Evolutionary conservation across 108 stramenopile genomes (phyloP).

Genomic region (Nitzschia inconspicua): DNA sequence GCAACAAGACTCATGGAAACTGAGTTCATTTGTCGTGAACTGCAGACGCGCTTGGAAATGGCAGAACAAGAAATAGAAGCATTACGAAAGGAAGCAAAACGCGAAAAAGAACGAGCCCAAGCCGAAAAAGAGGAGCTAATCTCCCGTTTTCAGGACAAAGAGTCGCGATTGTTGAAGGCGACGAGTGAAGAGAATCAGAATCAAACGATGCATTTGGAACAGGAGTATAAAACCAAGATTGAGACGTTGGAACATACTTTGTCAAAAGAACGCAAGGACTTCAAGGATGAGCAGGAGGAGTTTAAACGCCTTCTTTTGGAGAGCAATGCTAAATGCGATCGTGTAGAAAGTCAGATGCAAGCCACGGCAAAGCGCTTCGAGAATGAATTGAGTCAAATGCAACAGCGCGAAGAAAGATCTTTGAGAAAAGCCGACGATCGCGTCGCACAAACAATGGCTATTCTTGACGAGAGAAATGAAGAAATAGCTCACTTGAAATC

Average conservation of each 20-base stretch:
- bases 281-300: constrained; percentile 18
- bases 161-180: constrained; percentile 34
- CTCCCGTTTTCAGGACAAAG: constrained; percentile 30
- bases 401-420: constrained; percentile 26
- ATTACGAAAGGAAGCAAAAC: constrained; percentile 6
- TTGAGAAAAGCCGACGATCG: constrained; percentile 37
- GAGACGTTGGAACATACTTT: constrained; percentile 18
- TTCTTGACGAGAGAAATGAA: constrained; percentile 53
- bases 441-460: constrained; percentile 55
- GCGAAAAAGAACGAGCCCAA: constrained; percentile 9
- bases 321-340: constrained; percentile 23
- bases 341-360: constrained; percentile 19
- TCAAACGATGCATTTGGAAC: constrained; percentile 19
- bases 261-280: constrained; percentile 24
- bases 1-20: neutral
- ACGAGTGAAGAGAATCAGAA: constrained; percentile 37
- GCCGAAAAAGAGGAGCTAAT: constrained; percentile 26
- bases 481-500: constrained; percentile 30
- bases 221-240: constrained; percentile 11
- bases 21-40: neutral
- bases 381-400: constrained; percentile 9
- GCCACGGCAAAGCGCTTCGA: constrained; percentile 10
- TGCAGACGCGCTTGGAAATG: constrained; percentile 1
- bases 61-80: constrained; percentile 21
- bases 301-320: constrained; percentile 21